Conservation (phyloP, 148 eudicot genomes). For the Chenopodium berlandieri region DNA sequence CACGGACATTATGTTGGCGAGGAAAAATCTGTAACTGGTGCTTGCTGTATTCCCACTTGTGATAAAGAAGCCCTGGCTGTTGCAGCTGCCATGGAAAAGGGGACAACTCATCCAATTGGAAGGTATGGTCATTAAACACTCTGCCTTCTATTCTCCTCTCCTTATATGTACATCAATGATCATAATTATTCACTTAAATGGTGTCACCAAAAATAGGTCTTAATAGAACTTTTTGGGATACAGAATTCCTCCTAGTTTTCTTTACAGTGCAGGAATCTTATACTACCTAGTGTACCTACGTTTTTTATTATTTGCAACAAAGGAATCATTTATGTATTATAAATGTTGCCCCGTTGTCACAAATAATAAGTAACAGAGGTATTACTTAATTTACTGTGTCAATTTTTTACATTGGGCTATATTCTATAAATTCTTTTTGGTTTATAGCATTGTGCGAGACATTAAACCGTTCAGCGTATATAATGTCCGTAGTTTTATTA, state of each 20-base stretch:
- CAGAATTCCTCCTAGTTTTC: not conserved
- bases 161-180: not conserved
- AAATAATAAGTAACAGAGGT: too few relatives aligned
- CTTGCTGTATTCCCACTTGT: constrained; percentile 87
- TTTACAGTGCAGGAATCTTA: not conserved
- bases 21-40: constrained; percentile 29
- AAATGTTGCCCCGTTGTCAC: too few relatives aligned
- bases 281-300: too few relatives aligned
- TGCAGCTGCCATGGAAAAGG: constrained; percentile 99
- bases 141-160: not conserved
- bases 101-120: constrained; percentile 99
- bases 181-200: too few relatives aligned
- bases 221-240: not conserved
- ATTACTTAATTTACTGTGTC: not conserved
- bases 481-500: not conserved
- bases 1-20: constrained; percentile 59
- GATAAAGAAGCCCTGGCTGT: constrained; percentile 98
- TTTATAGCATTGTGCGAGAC: not conserved
- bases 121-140: constrained; percentile 45
- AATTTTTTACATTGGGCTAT: not conserved
- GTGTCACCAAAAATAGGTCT: not conserved
- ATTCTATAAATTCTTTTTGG: not conserved
- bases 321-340: too few relatives aligned
- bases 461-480: not conserved
- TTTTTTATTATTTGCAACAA: too few relatives aligned